These are phyloP conservation scores for Graphilbum ipis-grandicollis DNA, from an alignment of 2,329 filamentous ascomycete species.

Conservation along the genomic window DNA sequence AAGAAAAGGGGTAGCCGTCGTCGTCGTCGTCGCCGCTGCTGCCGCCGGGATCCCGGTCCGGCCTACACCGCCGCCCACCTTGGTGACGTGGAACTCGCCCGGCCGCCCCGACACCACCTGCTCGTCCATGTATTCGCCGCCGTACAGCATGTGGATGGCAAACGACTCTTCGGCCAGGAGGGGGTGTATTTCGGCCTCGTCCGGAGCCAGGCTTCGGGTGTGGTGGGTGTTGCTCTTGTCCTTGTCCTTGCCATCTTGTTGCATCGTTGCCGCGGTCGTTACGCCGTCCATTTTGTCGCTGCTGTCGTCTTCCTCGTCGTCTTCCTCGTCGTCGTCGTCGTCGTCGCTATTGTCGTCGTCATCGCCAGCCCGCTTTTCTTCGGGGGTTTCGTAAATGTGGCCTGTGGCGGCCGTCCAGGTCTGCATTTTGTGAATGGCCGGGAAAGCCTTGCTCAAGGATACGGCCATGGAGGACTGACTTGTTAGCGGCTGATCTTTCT, in stretches of 20 bases:
- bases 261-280: too few relatives aligned
- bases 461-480: slow-evolving; percentile 35
- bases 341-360: slow-evolving; percentile 1
- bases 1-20: too few relatives aligned
- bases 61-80: slow-evolving; percentile 36
- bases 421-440: slow-evolving; percentile 29
- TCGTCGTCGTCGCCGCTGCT: neutral
- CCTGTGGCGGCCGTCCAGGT: slow-evolving; percentile 38
- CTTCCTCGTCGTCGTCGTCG: slow-evolving; percentile 2
- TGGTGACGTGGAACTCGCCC: slow-evolving; percentile 46
- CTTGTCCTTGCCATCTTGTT: too few relatives aligned
- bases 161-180: slow-evolving; percentile 40
- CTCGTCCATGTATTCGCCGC: slow-evolving; percentile 49
- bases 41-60: slow-evolving; percentile 4
- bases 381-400: slow-evolving; percentile 29
- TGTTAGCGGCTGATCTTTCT: slow-evolving; percentile 1
- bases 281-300: too few relatives aligned
- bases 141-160: slow-evolving; percentile 37
- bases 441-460: slow-evolving; percentile 33
- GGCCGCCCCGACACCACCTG: slow-evolving; percentile 50
- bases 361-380: slow-evolving; percentile 2
- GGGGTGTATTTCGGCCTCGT: slow-evolving; percentile 22
- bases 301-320: slow-evolving; percentile 1
- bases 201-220: slow-evolving; percentile 8
- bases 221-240: too few relatives aligned